These are phyloP conservation scores for Neonothopanus nambi DNA, from an alignment of 1,284 basidiomycete genomes.

Conservation along the genomic window DNA sequence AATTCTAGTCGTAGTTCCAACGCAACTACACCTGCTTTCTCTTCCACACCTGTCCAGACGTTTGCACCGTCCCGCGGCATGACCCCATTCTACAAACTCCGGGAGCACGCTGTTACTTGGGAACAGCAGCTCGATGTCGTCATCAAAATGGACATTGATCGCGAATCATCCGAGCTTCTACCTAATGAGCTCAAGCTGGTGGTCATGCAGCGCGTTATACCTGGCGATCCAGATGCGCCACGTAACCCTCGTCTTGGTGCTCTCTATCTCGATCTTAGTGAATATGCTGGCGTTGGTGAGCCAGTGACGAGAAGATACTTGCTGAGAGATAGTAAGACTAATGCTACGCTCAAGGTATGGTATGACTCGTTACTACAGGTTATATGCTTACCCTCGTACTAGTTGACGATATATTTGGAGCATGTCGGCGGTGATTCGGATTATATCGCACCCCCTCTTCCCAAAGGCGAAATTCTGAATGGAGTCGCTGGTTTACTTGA, in stretches of 20 bases:
- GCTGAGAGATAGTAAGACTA: constrained; percentile 74
- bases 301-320: constrained; percentile 70
- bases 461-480: constrained; percentile 69
- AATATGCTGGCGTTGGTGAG: constrained; percentile 66
- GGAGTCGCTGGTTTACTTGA: constrained; percentile 63
- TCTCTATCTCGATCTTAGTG: constrained; percentile 71
- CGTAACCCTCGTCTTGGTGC: constrained; percentile 63
- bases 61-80: constrained; percentile 48
- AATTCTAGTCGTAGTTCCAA: constrained; percentile 1
- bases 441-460: constrained; percentile 67
- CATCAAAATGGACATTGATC: constrained; percentile 63
- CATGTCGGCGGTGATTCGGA: constrained; percentile 56
- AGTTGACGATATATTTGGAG: constrained; percentile 65
- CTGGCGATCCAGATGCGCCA: constrained; percentile 52
- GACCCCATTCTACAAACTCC: constrained; percentile 56
- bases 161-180: constrained; percentile 51
- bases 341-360: constrained; percentile 70
- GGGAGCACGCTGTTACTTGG: constrained; percentile 63
- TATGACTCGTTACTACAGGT: constrained; percentile 1
- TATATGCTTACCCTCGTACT: constrained; percentile 1
- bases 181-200: constrained; percentile 65
- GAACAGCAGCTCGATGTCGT: constrained; percentile 54
- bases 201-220: constrained; percentile 62
- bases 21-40: not conserved
- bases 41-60: constrained; percentile 13